Conservation (phyloP, 495 filamentous ascomycete species). For the Hypoxylon cercidicola region DNA sequence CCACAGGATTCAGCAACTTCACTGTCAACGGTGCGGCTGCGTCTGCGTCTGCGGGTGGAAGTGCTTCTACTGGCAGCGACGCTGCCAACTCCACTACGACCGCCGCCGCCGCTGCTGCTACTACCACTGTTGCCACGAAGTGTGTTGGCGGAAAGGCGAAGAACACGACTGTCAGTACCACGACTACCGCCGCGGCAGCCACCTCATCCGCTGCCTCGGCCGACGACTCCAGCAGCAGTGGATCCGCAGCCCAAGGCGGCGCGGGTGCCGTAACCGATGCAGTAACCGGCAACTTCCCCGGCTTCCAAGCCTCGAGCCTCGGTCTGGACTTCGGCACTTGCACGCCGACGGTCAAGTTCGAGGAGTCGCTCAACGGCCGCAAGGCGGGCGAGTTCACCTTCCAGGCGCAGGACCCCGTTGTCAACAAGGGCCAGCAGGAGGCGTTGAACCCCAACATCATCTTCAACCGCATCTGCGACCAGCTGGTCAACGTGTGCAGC, state of each 20-base stretch:
- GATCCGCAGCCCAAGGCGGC: conserved; percentile 53
- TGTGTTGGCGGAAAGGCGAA: conserved; percentile 7
- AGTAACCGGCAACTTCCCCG: conserved; percentile 51
- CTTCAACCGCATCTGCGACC: conserved; percentile 72
- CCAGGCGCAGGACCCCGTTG: conserved; percentile 63
- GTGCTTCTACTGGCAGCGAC: conserved; percentile 1
- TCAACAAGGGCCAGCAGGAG: conserved; percentile 63
- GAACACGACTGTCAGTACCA: conserved; percentile 17
- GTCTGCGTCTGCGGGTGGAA: neutral
- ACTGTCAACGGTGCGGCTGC: conserved; percentile 55
- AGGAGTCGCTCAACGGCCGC: conserved; percentile 60
- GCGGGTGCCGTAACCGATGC: conserved; percentile 51
- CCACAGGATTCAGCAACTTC: conserved; percentile 60
- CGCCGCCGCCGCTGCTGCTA: conserved; percentile 30
- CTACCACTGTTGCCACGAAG: conserved; percentile 21
- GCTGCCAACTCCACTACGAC: conserved; percentile 15
- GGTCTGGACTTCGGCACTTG: conserved; percentile 65
- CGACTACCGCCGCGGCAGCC: conserved; percentile 33
- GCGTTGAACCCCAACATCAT: conserved; percentile 71
- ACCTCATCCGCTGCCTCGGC: conserved; percentile 43
- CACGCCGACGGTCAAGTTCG: conserved; percentile 66
- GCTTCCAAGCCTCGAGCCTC: conserved; percentile 40
- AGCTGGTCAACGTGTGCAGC: conserved; percentile 66
- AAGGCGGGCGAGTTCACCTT: conserved; percentile 64
- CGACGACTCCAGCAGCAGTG: too few species aligned